Evolutionary conservation across 768 basidiomycete species (phyloP).

Genomic region (Psilocybe subaeruginosa): DNA sequence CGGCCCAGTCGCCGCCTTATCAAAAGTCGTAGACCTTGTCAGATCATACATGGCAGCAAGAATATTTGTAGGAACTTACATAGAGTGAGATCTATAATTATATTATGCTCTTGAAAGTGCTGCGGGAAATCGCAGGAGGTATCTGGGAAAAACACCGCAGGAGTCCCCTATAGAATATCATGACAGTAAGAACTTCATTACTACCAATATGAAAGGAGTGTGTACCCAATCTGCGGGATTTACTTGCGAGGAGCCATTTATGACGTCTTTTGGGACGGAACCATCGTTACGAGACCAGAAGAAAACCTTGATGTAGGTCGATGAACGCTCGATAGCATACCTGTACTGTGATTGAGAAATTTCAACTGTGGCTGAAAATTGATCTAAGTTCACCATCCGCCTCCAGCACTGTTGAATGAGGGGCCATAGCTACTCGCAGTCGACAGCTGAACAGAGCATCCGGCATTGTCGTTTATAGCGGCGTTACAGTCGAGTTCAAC

Average conservation of each 20-base stretch:
- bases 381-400: slow-evolving; percentile 50
- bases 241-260: slow-evolving; percentile 37
- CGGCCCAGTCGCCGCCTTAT: slow-evolving; percentile 60
- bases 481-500: slow-evolving; percentile 17
- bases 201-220: neutral
- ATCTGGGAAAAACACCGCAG: slow-evolving; percentile 63
- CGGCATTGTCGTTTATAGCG: slow-evolving; percentile 15
- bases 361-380: neutral
- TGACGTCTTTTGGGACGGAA: slow-evolving; percentile 51
- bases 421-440: slow-evolving; percentile 51
- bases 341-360: slow-evolving; percentile 26
- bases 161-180: slow-evolving; percentile 46
- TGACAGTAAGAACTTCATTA: neutral
- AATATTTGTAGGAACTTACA: slow-evolving; percentile 26
- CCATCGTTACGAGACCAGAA: slow-evolving; percentile 66
- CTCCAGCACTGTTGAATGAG: slow-evolving; percentile 57
- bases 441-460: slow-evolving; percentile 47
- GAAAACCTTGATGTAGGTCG: slow-evolving; percentile 63
- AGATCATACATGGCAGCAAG: neutral
- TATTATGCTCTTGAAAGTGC: slow-evolving; percentile 59
- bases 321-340: slow-evolving; percentile 67
- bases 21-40: neutral
- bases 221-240: slow-evolving; percentile 60
- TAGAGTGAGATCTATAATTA: slow-evolving; percentile 59
- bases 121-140: slow-evolving; percentile 57